Conservation (phyloP, 257 asterid genomes). For the Fraxinus quadrangulata region DNA sequence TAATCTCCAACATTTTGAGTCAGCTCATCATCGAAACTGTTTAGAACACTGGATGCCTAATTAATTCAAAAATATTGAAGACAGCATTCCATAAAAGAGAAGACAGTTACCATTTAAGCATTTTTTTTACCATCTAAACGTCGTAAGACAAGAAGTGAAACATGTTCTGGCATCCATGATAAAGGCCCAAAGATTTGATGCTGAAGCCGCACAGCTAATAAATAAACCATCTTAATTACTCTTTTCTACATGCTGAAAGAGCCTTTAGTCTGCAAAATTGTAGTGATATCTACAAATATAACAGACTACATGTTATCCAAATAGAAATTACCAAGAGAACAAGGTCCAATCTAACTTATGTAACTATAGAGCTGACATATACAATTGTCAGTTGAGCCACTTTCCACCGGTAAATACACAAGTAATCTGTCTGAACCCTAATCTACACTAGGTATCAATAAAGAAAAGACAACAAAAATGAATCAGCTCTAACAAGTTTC, state of each 20-base stretch:
- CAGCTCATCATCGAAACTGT: constrained; percentile 79
- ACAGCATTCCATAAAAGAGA: constrained; percentile 14
- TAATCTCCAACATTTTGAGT: constrained; percentile 71
- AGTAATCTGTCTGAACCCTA: too few relatives aligned
- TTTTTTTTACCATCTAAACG: neutral
- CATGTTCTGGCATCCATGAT: constrained; percentile 3
- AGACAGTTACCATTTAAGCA: neutral
- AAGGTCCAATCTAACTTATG: too few relatives aligned
- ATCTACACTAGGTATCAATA: too few relatives aligned
- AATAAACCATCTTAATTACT: constrained; percentile 1
- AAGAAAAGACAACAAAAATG: too few relatives aligned
- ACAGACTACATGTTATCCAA: too few relatives aligned
- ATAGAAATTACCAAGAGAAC: too few relatives aligned
- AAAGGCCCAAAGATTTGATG: constrained; percentile 1
- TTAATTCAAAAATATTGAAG: constrained; percentile 28
- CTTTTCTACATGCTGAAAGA: neutral
- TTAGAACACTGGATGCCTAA: constrained; percentile 86
- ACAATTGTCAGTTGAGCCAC: too few relatives aligned
- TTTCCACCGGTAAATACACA: too few relatives aligned
- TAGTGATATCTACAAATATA: constrained; percentile 19
- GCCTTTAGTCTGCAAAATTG: neutral
- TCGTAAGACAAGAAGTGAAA: neutral
- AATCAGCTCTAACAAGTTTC: too few relatives aligned
- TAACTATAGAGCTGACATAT: too few relatives aligned
- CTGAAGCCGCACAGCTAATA: neutral